Evolutionary conservation across 352 stramenopile species (phyloP), one percentile per base, ranked within the genome.

Genomic region (Phytophthora chlamydospora): DNA sequence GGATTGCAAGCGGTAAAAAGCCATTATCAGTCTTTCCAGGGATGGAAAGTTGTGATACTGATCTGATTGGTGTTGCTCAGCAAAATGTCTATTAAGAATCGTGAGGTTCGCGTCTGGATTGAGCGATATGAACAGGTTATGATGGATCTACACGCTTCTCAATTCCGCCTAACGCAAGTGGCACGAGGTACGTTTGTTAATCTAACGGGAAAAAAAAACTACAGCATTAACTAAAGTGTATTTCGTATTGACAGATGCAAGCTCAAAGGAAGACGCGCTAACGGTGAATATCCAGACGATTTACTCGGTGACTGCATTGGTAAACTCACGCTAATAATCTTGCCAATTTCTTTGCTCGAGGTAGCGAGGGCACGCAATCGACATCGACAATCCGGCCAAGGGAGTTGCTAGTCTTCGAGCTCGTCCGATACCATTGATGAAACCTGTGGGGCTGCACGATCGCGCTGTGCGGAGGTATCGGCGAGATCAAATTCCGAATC

Each of bases 61-160:
- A 10, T 6, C 29, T 42, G 17, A 16, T 19, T 35, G 11, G 10
- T 62, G 14, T 48, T 14, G 9, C 53, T 5, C 44, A 89, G 80
- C 8, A 81, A 74, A 53, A 34, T 86, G 8, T 69, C 55, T 3
- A 69, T 75, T 14, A 85, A 85, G 29, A 76, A 88, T 14, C 59
- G 68, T 1, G 81, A 92, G 58, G 76, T 89, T 6, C 70, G 71
- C 6, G 46, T 89, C 3, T 94, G 85, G 85, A 90, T 91, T 27
- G 73, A 91, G 45, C 72, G 83, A 43, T 94, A 94, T 42, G 84
- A 94, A 32, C 85, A 94, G 53, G 85, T 90, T 19, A 94, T 92
- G 83, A 75, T 94, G 62, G 85, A 94, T 50, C 68, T 94, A 8
- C 85, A 94, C 45, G 83, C 76, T 7, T 76, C 85, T 6, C 85